Percentiles rank a stretch among this genome's conserved stretches.
phyloP scores from a whole-genome alignment of 139 green algal species.

The Astrephomene gubernaculifera region DNA sequence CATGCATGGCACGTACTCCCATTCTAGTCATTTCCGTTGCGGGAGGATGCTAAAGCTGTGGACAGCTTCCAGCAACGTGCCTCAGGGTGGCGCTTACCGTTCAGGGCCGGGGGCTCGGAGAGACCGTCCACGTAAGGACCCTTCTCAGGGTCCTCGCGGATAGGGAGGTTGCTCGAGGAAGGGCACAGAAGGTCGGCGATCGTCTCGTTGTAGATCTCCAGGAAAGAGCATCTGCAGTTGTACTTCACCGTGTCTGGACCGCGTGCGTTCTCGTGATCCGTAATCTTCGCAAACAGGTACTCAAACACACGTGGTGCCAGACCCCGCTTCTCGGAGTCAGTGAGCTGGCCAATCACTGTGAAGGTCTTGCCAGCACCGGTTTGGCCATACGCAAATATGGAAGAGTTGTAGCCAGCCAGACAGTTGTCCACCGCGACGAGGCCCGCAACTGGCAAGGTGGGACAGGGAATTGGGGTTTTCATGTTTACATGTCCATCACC shows the following conservation, averaged over 20 bases:
- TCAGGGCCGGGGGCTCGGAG: conserved; percentile 75
- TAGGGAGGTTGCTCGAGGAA: conserved; percentile 58
- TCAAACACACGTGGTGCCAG: conserved; percentile 88
- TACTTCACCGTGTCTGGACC: conserved; percentile 35
- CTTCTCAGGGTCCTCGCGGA: conserved; percentile 81
- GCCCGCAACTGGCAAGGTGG: conserved; percentile 80
- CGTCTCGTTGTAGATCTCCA: conserved; percentile 98
- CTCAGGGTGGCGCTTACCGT: no score
- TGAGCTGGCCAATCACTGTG: conserved; percentile 75
- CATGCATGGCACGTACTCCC: no score
- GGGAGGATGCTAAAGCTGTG: no score
- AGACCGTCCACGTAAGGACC: conserved; percentile 91
- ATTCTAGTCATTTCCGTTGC: no score
- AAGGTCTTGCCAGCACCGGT: conserved; percentile 85
- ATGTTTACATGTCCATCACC: no score
- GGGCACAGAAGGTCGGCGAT: conserved; percentile 88
- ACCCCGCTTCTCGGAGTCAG: conserved; percentile 64
- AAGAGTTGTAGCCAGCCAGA: conserved; percentile 82
- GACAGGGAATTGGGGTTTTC: no score
- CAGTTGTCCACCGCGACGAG: conserved; percentile 79
- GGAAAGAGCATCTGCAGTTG: conserved; percentile 57
- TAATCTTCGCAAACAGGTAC: conserved; percentile 84
- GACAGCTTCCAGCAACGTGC: no score
- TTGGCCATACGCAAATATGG: conserved; percentile 86
- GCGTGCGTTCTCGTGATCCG: conserved; percentile 58